These are phyloP conservation scores for Cytauxzoon felis DNA, from an alignment of 169 alveolate genomes.

Conservation along the genomic window DNA sequence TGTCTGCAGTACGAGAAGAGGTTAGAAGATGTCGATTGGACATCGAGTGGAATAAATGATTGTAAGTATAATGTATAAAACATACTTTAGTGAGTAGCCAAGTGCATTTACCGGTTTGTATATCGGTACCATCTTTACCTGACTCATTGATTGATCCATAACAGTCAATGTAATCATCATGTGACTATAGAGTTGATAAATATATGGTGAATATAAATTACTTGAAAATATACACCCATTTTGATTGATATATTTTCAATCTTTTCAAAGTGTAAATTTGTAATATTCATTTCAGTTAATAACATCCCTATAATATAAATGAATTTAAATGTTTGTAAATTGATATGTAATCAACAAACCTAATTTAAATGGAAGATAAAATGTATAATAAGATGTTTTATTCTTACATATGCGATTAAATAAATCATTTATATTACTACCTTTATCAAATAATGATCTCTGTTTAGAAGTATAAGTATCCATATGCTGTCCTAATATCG, in stretches of 20 bases:
- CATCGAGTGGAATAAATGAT: too few species aligned
- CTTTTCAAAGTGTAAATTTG: conserved; percentile 60
- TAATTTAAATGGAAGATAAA: conserved; percentile 66
- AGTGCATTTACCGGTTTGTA: conserved; percentile 70
- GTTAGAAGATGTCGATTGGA: background rate
- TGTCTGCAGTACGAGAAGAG: background rate
- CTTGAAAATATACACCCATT: conserved; percentile 74
- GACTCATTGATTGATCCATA: conserved; percentile 58
- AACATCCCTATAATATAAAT: conserved; percentile 60
- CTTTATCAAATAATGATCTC: conserved; percentile 23
- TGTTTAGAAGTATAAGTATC: conserved; percentile 64
- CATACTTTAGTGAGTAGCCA: conserved; percentile 71
- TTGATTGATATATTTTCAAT: conserved; percentile 61
- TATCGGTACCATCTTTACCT: conserved; percentile 76
- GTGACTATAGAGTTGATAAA: conserved; percentile 41
- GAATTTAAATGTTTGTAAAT: background rate
- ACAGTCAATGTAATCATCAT: conserved; percentile 71
- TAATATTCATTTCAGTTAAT: conserved; percentile 51
- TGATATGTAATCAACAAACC: conserved; percentile 37
- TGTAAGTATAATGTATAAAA: background rate
- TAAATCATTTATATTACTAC: conserved; percentile 29
- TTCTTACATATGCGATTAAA: conserved; percentile 54
- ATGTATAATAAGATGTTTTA: conserved; percentile 73
- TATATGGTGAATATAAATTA: background rate
- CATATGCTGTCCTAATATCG: conserved; percentile 73